Conservation (phyloP, 306 rosid species). For the Adenanthera pavonina region DNA sequence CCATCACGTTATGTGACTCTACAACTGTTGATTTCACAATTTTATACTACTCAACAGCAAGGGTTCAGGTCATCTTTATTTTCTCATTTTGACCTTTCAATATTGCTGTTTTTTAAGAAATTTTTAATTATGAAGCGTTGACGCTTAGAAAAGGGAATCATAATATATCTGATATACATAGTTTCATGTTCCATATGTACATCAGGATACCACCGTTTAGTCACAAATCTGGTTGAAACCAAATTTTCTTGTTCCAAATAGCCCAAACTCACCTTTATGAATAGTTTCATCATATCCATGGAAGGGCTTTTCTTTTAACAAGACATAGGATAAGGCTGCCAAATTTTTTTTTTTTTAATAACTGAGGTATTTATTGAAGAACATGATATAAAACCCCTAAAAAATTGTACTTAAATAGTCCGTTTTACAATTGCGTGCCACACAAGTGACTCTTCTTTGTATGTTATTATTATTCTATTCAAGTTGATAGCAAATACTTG, state of each 20-base stretch:
- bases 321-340: too few relatives aligned
- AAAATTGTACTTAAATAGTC: too few relatives aligned
- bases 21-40: constrained; percentile 45
- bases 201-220: background rate
- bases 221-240: background rate
- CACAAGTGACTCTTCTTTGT: too few relatives aligned
- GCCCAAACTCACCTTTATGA: background rate
- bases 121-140: background rate
- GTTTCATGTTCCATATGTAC: background rate
- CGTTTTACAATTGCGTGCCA: too few relatives aligned
- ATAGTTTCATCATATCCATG: background rate
- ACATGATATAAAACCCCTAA: too few relatives aligned
- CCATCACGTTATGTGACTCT: background rate
- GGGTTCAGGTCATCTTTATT: constrained; percentile 38
- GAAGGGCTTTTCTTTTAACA: too few relatives aligned
- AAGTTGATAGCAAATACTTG: too few relatives aligned
- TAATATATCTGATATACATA: background rate
- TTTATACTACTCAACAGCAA: constrained; percentile 46
- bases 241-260: background rate
- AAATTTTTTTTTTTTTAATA: too few relatives aligned
- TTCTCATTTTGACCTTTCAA: background rate
- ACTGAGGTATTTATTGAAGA: too few relatives aligned
- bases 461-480: too few relatives aligned
- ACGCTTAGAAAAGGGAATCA: background rate
- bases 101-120: background rate